These are phyloP conservation scores for Pichia norvegensis DNA, from an alignment of 1,139 yeast genomes.

Conservation along the genomic window DNA sequence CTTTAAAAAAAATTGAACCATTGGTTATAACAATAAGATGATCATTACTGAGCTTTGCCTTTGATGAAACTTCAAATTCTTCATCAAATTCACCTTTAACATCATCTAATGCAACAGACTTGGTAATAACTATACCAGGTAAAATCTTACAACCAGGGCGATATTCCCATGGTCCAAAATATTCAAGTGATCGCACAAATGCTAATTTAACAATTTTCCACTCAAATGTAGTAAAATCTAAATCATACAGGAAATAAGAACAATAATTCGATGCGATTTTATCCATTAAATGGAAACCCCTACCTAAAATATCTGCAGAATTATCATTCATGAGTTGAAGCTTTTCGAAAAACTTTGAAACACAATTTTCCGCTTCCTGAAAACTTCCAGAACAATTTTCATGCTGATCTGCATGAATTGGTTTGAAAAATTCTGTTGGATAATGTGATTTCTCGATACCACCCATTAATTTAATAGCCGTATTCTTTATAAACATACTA, in stretches of 20 bases:
- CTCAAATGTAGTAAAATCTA: slow-evolving; percentile 8
- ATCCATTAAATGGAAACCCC: not conserved
- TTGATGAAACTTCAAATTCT: not conserved
- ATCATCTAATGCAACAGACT: not conserved
- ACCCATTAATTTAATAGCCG: slow-evolving; percentile 25
- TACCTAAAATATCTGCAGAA: not conserved
- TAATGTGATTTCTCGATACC: slow-evolving; percentile 22
- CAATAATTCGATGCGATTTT: not conserved
- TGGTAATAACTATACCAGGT: slow-evolving; percentile 3
- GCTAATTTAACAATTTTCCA: slow-evolving; percentile 14
- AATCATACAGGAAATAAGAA: slow-evolving; percentile 9
- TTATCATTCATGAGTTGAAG: not conserved
- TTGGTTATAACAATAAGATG: slow-evolving; percentile 6
- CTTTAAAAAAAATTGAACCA: slow-evolving; percentile 15
- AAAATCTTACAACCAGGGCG: not conserved
- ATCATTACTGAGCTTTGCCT: not conserved
- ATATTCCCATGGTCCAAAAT: slow-evolving; percentile 10
- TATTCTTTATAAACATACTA: slow-evolving; percentile 18
- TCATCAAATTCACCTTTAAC: not conserved
- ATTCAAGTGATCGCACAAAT: slow-evolving; percentile 6
- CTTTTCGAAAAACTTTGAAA: slow-evolving; percentile 2
- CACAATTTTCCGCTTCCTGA: slow-evolving; percentile 1
- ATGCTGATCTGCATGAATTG: slow-evolving; percentile 9
- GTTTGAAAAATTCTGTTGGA: slow-evolving; percentile 3
- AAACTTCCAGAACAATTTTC: not conserved